Conservation (phyloP, 2,329 filamentous ascomycete species). For the Harringtonia lauricola region DNA sequence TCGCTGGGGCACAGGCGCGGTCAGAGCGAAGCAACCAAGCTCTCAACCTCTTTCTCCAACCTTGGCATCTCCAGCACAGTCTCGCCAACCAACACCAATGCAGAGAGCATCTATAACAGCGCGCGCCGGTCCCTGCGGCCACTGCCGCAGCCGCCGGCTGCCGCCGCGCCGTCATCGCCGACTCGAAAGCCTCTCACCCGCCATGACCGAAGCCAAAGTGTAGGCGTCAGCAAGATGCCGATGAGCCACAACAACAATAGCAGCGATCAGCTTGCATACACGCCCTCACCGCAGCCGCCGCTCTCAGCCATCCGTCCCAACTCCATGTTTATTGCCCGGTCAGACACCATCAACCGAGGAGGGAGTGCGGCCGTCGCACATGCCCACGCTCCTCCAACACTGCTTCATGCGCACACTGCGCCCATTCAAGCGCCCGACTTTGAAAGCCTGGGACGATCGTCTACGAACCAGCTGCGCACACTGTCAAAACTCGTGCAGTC, state of each 20-base stretch:
- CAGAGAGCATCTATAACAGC: slow-evolving; percentile 55
- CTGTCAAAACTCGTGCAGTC: slow-evolving; percentile 74
- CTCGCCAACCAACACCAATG: slow-evolving; percentile 27
- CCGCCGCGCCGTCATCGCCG: slow-evolving; percentile 1
- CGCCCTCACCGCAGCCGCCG: slow-evolving; percentile 28
- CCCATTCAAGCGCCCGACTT: slow-evolving; percentile 61
- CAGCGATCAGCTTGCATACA: slow-evolving; percentile 15
- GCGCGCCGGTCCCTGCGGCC: slow-evolving; percentile 69
- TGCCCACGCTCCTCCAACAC: slow-evolving; percentile 21
- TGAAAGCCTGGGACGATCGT: slow-evolving; percentile 72
- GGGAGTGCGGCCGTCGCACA: slow-evolving; percentile 21
- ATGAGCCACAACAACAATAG: slow-evolving; percentile 17
- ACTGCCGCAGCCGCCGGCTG: slow-evolving; percentile 53
- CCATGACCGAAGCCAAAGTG: slow-evolving; percentile 45
- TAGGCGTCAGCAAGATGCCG: slow-evolving; percentile 48
- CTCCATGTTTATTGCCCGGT: slow-evolving; percentile 49
- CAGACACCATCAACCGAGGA: slow-evolving; percentile 36
- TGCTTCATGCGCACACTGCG: slow-evolving; percentile 28
- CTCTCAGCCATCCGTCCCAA: slow-evolving; percentile 38
- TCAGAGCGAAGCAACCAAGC: slow-evolving; percentile 57
- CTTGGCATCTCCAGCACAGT: slow-evolving; percentile 25
- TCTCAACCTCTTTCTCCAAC: slow-evolving; percentile 24
- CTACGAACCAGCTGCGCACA: slow-evolving; percentile 79
- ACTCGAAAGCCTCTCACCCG: slow-evolving; percentile 12
- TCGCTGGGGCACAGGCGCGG: slow-evolving; percentile 57